Evolutionary conservation across 1,139 yeast genomes (phyloP).

Genomic region (Magnusiomyces suaveolens): DNA sequence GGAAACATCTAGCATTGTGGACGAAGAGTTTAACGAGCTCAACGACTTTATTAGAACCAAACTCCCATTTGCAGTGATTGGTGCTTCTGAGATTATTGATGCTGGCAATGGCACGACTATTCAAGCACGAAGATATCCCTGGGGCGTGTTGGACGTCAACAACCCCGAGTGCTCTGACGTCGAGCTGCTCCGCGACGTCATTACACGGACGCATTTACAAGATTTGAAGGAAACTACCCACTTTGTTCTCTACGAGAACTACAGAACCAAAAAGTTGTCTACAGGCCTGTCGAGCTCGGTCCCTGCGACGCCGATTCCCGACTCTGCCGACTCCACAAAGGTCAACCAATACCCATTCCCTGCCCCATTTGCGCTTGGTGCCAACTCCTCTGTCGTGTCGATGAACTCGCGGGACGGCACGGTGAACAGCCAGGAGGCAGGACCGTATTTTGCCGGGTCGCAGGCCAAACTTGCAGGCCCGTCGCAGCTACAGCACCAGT

Average conservation of each 20-base stretch:
- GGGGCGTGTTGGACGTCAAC: slow-evolving; percentile 87
- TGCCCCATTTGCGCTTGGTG: too few relatives aligned
- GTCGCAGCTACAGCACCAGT: too few relatives aligned
- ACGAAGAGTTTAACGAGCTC: slow-evolving; percentile 41
- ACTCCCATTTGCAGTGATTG: slow-evolving; percentile 82
- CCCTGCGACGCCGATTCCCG: neutral
- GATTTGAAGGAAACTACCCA: slow-evolving; percentile 93
- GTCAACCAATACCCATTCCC: too few relatives aligned
- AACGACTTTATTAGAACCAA: slow-evolving; percentile 62
- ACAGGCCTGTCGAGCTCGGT: slow-evolving; percentile 1
- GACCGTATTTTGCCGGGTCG: too few relatives aligned
- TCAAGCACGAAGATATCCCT: slow-evolving; percentile 73
- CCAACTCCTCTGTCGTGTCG: too few relatives aligned
- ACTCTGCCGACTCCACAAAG: neutral
- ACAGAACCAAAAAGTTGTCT: slow-evolving; percentile 82
- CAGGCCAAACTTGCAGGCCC: too few relatives aligned
- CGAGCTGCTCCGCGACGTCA: slow-evolving; percentile 62
- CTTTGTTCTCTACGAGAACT: slow-evolving; percentile 83
- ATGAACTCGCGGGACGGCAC: too few relatives aligned
- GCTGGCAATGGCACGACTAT: slow-evolving; percentile 35
- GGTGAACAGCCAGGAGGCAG: too few relatives aligned
- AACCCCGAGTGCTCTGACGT: slow-evolving; percentile 79
- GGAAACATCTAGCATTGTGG: slow-evolving; percentile 30
- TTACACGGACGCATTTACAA: slow-evolving; percentile 77
- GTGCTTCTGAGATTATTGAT: slow-evolving; percentile 49